Evolutionary conservation across 1,284 basidiomycete genomes (phyloP).

Genomic region (Vanrija pseudolonga): DNA sequence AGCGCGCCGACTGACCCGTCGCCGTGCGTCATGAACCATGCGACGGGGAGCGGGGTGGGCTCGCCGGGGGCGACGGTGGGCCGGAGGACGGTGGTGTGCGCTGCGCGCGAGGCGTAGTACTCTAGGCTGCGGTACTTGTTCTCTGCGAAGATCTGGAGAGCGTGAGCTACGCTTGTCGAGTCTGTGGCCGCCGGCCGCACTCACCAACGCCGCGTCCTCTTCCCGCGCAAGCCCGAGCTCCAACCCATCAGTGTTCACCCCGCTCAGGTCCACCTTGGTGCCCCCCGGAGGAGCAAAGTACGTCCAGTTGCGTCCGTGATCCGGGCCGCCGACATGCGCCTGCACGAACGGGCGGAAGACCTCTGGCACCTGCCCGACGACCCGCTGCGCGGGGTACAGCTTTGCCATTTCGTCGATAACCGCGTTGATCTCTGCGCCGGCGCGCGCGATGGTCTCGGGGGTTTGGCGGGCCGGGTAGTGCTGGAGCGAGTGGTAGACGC

Average conservation of each 20-base stretch:
- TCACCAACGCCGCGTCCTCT: constrained; percentile 17
- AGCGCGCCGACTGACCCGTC: constrained; percentile 27
- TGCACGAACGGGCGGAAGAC: no score
- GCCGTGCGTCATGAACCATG: constrained; percentile 24
- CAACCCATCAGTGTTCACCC: not conserved
- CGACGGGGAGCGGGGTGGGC: constrained; percentile 2
- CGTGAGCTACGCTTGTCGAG: no score
- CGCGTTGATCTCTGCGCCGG: not conserved
- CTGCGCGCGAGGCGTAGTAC: constrained; percentile 18
- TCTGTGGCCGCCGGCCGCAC: not conserved
- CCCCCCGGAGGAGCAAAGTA: constrained; percentile 7
- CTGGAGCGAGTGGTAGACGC: constrained; percentile 22
- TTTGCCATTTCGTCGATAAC: not conserved
- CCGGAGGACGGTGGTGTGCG: constrained; percentile 16
- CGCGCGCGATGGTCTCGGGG: not conserved
- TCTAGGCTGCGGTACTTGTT: constrained; percentile 4
- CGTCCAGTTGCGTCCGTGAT: not conserved
- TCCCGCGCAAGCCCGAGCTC: constrained; percentile 7
- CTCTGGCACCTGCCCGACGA: not conserved
- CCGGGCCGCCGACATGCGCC: no score
- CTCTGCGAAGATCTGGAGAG: not conserved
- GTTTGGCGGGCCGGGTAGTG: not conserved
- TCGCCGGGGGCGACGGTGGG: not conserved
- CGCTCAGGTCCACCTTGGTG: not conserved
- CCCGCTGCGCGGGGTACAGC: not conserved